A percentile compares a stretch with the other conserved stretches of the same genome.
Evolutionary conservation across 1,284 basidiomycete genomes (phyloP).

Genomic region (Boletellus sp.): DNA sequence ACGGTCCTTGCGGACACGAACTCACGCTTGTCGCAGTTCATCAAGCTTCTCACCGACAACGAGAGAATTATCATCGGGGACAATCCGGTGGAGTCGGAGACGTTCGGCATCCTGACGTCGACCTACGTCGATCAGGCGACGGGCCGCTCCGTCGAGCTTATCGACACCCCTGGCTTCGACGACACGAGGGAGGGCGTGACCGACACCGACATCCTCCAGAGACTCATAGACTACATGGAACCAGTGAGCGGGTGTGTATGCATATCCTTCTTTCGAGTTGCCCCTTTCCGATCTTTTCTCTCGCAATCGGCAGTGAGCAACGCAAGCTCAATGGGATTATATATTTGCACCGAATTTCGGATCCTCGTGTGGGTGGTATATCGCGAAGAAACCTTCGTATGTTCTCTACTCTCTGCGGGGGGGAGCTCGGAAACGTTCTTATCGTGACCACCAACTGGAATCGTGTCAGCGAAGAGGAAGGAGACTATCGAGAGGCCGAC

Average conservation of each 20-base stretch:
- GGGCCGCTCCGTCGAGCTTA: constrained; percentile 18
- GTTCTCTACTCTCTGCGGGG: too few species aligned
- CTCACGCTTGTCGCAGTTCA: constrained; percentile 1
- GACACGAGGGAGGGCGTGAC: constrained; percentile 20
- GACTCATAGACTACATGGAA: constrained; percentile 34
- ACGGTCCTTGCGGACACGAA: not conserved
- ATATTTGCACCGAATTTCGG: too few species aligned
- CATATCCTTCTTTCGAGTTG: not conserved
- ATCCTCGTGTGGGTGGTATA: too few species aligned
- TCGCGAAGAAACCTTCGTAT: too few species aligned
- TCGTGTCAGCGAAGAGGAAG: too few species aligned
- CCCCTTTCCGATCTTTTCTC: not conserved
- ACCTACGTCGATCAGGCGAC: not conserved
- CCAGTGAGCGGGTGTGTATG: constrained; percentile 33
- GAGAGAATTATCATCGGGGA: constrained; percentile 4
- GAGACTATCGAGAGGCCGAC: too few species aligned
- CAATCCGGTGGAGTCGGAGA: constrained; percentile 2
- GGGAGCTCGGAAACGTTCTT: too few species aligned
- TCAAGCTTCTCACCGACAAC: constrained; percentile 5
- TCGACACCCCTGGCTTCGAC: constrained; percentile 33
- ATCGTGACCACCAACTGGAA: too few species aligned
- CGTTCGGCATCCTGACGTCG: not conserved
- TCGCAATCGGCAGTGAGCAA: too few species aligned
- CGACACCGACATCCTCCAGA: constrained; percentile 26
- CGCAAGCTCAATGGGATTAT: too few species aligned